A percentile compares a stretch with the other conserved stretches of the same genome.
phyloP scores from a whole-genome alignment of 192 early-diverging fungal species.

The Umbelopsis isabellina region DNA sequence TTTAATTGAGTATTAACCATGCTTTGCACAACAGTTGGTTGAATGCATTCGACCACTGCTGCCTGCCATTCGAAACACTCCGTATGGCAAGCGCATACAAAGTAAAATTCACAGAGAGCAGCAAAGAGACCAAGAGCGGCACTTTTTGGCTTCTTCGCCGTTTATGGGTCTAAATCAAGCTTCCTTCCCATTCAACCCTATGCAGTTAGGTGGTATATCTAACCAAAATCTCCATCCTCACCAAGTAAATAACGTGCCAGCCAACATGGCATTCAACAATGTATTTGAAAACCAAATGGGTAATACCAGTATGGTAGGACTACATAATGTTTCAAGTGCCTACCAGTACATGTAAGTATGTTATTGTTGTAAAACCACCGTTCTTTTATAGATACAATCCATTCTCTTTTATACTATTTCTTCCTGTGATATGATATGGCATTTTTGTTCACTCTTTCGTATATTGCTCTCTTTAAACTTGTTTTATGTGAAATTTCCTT shows the following conservation, averaged over 20 bases:
- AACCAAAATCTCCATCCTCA: not conserved
- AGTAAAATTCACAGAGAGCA: conserved; percentile 69
- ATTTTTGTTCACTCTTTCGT: too few species aligned
- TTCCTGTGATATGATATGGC: conserved; percentile 20
- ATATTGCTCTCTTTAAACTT: not conserved
- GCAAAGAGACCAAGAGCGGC: conserved; percentile 19
- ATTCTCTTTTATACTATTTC: not conserved
- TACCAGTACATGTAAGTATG: conserved; percentile 23
- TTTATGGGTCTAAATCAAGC: conserved; percentile 4
- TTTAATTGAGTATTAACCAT: not conserved
- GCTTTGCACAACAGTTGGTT: conserved; percentile 49
- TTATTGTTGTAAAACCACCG: conserved; percentile 18
- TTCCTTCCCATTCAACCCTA: conserved; percentile 1
- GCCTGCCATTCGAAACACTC: conserved; percentile 78
- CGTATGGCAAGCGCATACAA: conserved; percentile 84
- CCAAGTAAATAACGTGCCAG: conserved; percentile 43
- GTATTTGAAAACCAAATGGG: conserved; percentile 41
- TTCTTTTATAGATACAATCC: not conserved
- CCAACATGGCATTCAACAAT: conserved; percentile 33
- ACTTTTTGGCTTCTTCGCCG: not conserved
- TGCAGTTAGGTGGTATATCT: conserved; percentile 8
- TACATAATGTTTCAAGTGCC: conserved; percentile 40
- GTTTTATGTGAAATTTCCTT: not conserved
- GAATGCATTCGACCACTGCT: conserved; percentile 76
- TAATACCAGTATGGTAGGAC: conserved; percentile 51